Conservation (phyloP, 352 stramenopile genomes). For the Globisporangium iwayamae region DNA sequence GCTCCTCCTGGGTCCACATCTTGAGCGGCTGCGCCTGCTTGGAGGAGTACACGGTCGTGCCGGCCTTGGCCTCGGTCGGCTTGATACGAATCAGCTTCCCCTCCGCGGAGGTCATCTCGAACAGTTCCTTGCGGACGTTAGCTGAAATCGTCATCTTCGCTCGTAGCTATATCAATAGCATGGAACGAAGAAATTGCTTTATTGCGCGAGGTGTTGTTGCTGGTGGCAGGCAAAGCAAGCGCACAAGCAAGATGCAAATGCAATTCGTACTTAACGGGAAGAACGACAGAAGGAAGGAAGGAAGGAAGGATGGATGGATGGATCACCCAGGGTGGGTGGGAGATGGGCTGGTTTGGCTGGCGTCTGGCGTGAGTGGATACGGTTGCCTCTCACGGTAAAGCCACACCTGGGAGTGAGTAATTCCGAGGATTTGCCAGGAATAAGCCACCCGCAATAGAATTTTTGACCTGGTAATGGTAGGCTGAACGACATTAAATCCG, state of each 20-base stretch:
- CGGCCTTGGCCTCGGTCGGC: conserved; percentile 78
- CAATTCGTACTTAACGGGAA: conserved; percentile 40
- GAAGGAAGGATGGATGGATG: conserved; percentile 23
- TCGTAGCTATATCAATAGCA: conserved; percentile 3
- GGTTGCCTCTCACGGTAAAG: conserved; percentile 15
- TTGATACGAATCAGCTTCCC: conserved; percentile 84
- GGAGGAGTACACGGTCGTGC: conserved; percentile 80
- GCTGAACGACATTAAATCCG: neutral
- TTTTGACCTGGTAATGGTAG: neutral
- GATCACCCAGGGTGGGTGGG: conserved; percentile 9
- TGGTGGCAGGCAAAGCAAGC: neutral
- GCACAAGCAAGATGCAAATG: conserved; percentile 9
- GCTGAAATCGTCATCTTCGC: conserved; percentile 81
- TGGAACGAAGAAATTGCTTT: conserved; percentile 21
- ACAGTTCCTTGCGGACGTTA: conserved; percentile 83
- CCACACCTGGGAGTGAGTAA: neutral
- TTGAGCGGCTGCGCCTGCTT: conserved; percentile 82
- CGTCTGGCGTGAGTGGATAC: conserved; percentile 29
- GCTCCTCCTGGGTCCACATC: conserved; percentile 84
- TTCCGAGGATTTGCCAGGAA: neutral
- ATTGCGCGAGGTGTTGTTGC: conserved; percentile 3
- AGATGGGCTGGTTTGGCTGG: conserved; percentile 2
- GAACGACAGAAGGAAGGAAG: conserved; percentile 17
- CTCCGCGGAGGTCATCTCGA: conserved; percentile 76
- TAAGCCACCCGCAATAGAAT: neutral